A percentile compares a stretch with the other conserved stretches of the same genome.
Evolutionary conservation across 2,329 filamentous ascomycete species (phyloP).

Genomic region (Fusarium sp.): DNA sequence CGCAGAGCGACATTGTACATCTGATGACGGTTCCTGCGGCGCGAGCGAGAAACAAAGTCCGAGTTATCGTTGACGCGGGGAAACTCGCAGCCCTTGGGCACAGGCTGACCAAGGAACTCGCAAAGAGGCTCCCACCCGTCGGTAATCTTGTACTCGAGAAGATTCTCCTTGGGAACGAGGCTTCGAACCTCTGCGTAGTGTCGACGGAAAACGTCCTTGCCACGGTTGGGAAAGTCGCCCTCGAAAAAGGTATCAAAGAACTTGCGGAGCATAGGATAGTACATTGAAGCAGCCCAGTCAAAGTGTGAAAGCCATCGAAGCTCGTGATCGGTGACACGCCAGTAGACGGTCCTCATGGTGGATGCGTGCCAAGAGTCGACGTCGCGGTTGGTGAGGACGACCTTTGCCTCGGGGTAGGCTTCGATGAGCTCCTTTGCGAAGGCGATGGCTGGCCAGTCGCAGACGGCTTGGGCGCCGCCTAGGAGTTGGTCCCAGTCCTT

Average conservation of each 20-base stretch:
- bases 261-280: constrained; percentile 73
- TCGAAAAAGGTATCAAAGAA: constrained; percentile 74
- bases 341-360: constrained; percentile 72
- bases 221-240: constrained; percentile 69
- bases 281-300: constrained; percentile 45
- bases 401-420: constrained; percentile 75
- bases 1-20: constrained; percentile 48
- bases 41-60: constrained; percentile 47
- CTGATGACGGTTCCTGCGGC: constrained; percentile 47
- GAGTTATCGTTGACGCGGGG: constrained; percentile 49
- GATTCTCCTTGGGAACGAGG: constrained; percentile 44
- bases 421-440: constrained; percentile 75
- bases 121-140: constrained; percentile 52
- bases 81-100: constrained; percentile 48
- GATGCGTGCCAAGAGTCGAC: constrained; percentile 69
- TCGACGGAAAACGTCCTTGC: constrained; percentile 66
- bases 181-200: constrained; percentile 49
- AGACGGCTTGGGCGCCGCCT: constrained; percentile 71
- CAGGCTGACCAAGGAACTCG: constrained; percentile 43
- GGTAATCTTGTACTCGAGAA: constrained; percentile 49
- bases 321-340: constrained; percentile 70
- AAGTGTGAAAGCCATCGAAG: constrained; percentile 59
- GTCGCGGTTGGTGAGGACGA: constrained; percentile 71
- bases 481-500: constrained; percentile 74
- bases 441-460: constrained; percentile 62